Conservation (phyloP, 1,284 basidiomycete genomes). For the Ganoderma lingzhi region DNA sequence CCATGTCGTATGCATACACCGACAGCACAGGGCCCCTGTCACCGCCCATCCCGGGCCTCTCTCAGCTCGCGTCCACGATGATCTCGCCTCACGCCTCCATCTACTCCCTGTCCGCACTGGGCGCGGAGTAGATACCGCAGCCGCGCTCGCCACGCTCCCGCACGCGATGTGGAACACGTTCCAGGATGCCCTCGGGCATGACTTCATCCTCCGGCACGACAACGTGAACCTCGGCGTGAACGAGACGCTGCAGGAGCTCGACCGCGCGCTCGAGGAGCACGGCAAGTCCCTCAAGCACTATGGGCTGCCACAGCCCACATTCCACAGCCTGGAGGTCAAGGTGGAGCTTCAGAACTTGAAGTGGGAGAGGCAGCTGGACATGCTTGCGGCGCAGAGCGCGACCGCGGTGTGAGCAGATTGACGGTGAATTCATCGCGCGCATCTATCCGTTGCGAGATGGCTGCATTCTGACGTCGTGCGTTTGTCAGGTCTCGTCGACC, state of each 20-base stretch:
- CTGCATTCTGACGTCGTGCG: slow-evolving; percentile 9
- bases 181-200: slow-evolving; percentile 34
- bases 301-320: slow-evolving; percentile 41
- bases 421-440: slow-evolving; percentile 62
- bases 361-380: slow-evolving; percentile 34
- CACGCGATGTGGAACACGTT: slow-evolving; percentile 47
- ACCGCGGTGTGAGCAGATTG: slow-evolving; percentile 64
- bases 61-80: not conserved
- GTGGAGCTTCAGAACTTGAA: slow-evolving; percentile 40
- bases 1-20: not conserved
- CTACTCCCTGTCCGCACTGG: slow-evolving; percentile 1
- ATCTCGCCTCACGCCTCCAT: slow-evolving; percentile 2
- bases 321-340: slow-evolving; percentile 39
- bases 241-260: slow-evolving; percentile 36
- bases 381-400: slow-evolving; percentile 34
- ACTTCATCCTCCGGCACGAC: slow-evolving; percentile 36
- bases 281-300: slow-evolving; percentile 35
- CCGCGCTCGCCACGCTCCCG: not conserved
- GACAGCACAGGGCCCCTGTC: not conserved
- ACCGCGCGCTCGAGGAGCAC: slow-evolving; percentile 36
- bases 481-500: slow-evolving; percentile 86
- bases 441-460: not conserved
- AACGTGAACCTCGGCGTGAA: slow-evolving; percentile 37
- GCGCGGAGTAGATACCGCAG: not conserved
- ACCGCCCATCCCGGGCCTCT: not conserved